A percentile compares a stretch with the other conserved stretches of the same genome.
These are phyloP conservation scores for Amborella trichopoda DNA, from an alignment of 164 flowering plant genomes.

Conservation along the genomic window DNA sequence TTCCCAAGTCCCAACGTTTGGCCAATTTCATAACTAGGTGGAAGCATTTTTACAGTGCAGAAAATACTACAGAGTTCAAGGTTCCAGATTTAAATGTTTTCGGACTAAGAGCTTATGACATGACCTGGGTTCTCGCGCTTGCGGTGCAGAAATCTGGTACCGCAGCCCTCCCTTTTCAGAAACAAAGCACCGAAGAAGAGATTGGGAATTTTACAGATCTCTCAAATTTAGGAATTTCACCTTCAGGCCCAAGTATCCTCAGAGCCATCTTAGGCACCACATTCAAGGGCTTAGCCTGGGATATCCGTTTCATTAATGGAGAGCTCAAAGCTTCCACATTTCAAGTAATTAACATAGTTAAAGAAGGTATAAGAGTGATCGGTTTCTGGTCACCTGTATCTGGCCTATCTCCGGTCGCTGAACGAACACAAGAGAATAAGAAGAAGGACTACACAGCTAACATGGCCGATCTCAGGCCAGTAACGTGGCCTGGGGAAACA, in stretches of 20 bases:
- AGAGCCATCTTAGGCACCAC: conserved; percentile 5
- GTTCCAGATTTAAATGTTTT: conserved; percentile 4
- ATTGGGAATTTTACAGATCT: conserved; percentile 10
- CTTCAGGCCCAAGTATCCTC: conserved; percentile 12
- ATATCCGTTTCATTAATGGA: conserved; percentile 10
- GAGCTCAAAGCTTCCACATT: conserved; percentile 2
- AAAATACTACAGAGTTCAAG: not conserved
- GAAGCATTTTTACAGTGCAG: not conserved
- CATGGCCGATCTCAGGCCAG: not conserved
- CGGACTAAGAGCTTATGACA: conserved; percentile 16
- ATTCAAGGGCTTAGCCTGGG: conserved; percentile 20
- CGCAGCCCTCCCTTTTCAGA: not conserved
- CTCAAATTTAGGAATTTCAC: conserved; percentile 8
- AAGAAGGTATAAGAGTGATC: conserved; percentile 6
- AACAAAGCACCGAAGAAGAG: not conserved
- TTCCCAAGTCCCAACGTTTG: conserved; percentile 5
- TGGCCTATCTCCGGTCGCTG: conserved; percentile 4
- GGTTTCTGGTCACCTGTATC: conserved; percentile 10
- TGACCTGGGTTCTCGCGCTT: conserved; percentile 9
- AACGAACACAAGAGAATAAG: not conserved
- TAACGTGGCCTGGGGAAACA: conserved; percentile 19
- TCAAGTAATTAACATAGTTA: conserved; percentile 12
- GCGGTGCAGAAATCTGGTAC: conserved; percentile 9
- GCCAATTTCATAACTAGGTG: conserved; percentile 7
- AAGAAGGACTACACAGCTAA: not conserved